A percentile compares a stretch with the other conserved stretches of the same genome.
These are phyloP conservation scores for Aspergillus tanneri DNA, from an alignment of 2,329 filamentous ascomycete species.

Conservation along the genomic window DNA sequence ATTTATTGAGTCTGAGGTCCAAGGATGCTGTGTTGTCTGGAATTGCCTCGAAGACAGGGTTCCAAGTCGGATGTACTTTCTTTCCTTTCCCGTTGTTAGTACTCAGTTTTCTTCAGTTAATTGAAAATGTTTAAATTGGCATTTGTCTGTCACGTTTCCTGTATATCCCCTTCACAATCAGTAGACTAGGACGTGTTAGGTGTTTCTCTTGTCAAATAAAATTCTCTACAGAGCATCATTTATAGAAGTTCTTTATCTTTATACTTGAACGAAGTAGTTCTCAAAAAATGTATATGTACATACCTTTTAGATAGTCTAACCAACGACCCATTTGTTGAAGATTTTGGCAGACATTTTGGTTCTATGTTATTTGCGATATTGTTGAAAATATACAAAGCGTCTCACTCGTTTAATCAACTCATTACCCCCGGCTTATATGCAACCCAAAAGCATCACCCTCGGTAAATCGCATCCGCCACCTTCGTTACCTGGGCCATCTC, in stretches of 20 bases:
- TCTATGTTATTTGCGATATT: conserved; percentile 8
- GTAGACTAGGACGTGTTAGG: conserved; percentile 7
- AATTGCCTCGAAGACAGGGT: too few species aligned
- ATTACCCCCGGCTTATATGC: too few species aligned
- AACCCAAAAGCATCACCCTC: conserved; percentile 35
- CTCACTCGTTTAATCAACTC: background rate
- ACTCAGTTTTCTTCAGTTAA: conserved; percentile 18
- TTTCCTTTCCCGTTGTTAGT: conserved; percentile 1
- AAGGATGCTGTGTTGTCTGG: too few species aligned
- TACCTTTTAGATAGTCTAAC: too few species aligned
- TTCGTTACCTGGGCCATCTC: conserved; percentile 82
- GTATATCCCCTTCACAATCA: conserved; percentile 16
- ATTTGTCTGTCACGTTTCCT: conserved; percentile 12
- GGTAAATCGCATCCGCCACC: conserved; percentile 93
- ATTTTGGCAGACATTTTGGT: too few species aligned
- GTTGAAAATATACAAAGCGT: conserved; percentile 25
- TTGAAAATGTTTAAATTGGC: conserved; percentile 24
- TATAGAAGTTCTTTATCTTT: background rate
- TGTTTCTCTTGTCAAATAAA: conserved; percentile 7
- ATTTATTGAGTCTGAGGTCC: too few species aligned
- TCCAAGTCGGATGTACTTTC: conserved; percentile 4
- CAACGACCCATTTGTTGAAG: too few species aligned
- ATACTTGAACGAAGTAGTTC: background rate
- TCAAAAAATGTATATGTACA: too few species aligned
- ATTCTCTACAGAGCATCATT: background rate